Evolutionary conservation across 352 stramenopile species (phyloP), one percentile per base, ranked within the genome.

Genomic region (Globisporangium radiosum): DNA sequence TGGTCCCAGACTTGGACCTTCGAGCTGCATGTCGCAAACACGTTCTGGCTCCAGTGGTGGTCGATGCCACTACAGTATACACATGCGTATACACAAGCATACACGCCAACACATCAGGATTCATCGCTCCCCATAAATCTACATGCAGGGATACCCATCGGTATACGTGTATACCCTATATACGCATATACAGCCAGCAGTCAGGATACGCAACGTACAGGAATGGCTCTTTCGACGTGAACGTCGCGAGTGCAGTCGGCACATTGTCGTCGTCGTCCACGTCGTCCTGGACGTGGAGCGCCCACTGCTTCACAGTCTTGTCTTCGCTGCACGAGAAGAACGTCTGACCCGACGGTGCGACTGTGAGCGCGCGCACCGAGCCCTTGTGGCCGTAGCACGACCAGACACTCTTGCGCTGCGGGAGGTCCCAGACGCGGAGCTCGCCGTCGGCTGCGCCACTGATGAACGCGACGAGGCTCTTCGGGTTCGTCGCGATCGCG

Each of bases 381-480:
- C 96, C 88, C 42, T 79, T 81, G 78, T 99, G 97, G 42, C 92
- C 97, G 57, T 93, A 92, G 52, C 88, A 82, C 50, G 79, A 90
- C 79, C 94, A 97, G 17, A 99, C 92, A 70, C 91, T 98, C 54
- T 92, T 96, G 48, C 92, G 79, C 39, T 76, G 85, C 15, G 94
- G 86, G 60, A 99, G 70, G 80, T 99, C 97, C 97, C 97, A 99
- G 54, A 99, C 85, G 39, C 93, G 81, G 47, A 99, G 81, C 64
- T 98, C 94, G 39, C 94, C 94, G 63, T 98, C 94, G 43, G 88
- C 92, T 1, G 92, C 88, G 15, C 90, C 90, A 75, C 84, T 93
- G 38, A 94, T 64, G 57, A 93, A 93, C 39, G 81, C 74, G 44
- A 93, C 81, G 5, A 99, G 78, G 63, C 84, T 97, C 50, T 81